Conservation (phyloP, 352 stramenopile genomes). For the Phytophthora niederhauseri region DNA sequence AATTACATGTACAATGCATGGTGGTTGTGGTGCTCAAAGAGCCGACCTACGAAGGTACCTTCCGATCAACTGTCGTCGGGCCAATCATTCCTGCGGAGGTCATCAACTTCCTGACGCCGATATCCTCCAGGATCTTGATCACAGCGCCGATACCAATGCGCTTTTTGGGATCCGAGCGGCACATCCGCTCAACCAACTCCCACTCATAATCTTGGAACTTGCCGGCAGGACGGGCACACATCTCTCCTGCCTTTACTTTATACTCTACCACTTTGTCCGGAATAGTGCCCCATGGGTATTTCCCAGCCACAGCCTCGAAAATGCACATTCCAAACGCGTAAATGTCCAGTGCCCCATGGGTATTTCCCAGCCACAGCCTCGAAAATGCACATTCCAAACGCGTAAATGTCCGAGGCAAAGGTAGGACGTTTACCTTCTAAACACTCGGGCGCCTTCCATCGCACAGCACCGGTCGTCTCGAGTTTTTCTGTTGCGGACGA, state of each 20-base stretch:
- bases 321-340: conserved; percentile 11
- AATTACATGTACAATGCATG: no score
- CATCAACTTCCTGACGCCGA: not conserved
- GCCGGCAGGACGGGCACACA: not conserved
- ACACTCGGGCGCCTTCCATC: conserved; percentile 6
- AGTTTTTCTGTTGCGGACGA: not conserved
- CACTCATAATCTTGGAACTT: conserved; percentile 2
- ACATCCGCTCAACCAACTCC: not conserved
- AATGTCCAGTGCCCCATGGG: conserved; percentile 7
- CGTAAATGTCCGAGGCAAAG: conserved; percentile 10
- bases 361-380: conserved; percentile 1
- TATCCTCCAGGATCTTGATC: not conserved
- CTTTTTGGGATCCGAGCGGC: not conserved
- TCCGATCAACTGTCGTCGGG: not conserved
- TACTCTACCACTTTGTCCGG: no score
- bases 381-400: conserved; percentile 10
- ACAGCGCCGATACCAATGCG: not conserved
- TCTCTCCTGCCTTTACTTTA: not conserved
- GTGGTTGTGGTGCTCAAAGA: no score
- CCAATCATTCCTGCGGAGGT: not conserved
- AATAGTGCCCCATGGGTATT: conserved; percentile 1
- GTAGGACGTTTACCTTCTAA: not conserved
- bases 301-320: conserved; percentile 1
- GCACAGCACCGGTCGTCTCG: not conserved
- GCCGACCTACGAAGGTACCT: no score